These are phyloP conservation scores for Penicillium longicatenatum DNA, from an alignment of 495 filamentous ascomycete species.

Conservation along the genomic window DNA sequence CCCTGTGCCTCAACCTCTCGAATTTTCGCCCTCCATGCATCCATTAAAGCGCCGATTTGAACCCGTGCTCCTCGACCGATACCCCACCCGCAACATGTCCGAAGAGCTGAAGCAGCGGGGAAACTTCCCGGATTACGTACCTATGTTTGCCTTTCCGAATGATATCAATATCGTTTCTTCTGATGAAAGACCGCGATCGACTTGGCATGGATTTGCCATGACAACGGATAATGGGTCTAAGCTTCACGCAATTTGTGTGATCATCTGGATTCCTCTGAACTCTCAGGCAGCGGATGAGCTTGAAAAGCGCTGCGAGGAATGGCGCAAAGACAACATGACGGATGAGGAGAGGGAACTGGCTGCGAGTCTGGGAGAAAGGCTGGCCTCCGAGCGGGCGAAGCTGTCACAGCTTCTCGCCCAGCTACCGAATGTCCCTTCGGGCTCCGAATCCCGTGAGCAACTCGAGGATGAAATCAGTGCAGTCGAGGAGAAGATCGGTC, in stretches of 20 bases:
- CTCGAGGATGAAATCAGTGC: slow-evolving; percentile 93
- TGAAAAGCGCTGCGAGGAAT: slow-evolving; percentile 89
- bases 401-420: slow-evolving; percentile 83
- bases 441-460: slow-evolving; percentile 75
- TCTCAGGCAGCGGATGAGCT: slow-evolving; percentile 79
- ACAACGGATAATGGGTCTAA: slow-evolving; percentile 89
- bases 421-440: slow-evolving; percentile 76
- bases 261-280: slow-evolving; percentile 89
- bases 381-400: slow-evolving; percentile 88
- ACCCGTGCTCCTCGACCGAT: slow-evolving; percentile 89
- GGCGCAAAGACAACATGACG: slow-evolving; percentile 94
- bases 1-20: slow-evolving; percentile 85
- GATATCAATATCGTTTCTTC: slow-evolving; percentile 96
- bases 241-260: slow-evolving; percentile 88
- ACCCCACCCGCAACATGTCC: slow-evolving; percentile 79
- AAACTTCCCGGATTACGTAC: slow-evolving; percentile 93
- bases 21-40: slow-evolving; percentile 90
- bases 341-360: slow-evolving; percentile 93
- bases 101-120: slow-evolving; percentile 82
- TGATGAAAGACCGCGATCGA: slow-evolving; percentile 88
- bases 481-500: slow-evolving; percentile 92
- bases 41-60: slow-evolving; percentile 92
- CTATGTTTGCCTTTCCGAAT: slow-evolving; percentile 99
- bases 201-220: slow-evolving; percentile 99
- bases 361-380: slow-evolving; percentile 84